These are phyloP conservation scores for Lentithecium fluviatile DNA, from an alignment of 495 filamentous ascomycete genomes.

Conservation along the genomic window DNA sequence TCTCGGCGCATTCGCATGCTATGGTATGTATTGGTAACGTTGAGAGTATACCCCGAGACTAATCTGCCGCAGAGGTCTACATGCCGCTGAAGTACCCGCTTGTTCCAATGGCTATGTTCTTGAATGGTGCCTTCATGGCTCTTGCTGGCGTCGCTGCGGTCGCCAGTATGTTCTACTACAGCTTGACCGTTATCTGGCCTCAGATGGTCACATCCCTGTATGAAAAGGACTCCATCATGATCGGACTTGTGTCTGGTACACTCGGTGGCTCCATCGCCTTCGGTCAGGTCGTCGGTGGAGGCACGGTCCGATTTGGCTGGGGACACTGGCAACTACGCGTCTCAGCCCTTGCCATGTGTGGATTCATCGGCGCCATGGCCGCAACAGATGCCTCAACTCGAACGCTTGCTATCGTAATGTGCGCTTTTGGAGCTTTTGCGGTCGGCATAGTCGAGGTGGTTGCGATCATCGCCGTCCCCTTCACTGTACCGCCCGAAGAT, in stretches of 20 bases:
- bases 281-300: constrained; percentile 17
- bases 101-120: constrained; percentile 21
- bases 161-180: constrained; percentile 28
- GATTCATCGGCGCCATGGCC: constrained; percentile 22
- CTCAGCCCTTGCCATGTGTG: constrained; percentile 10
- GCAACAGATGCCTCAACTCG: constrained; percentile 19
- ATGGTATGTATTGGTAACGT: constrained; percentile 9
- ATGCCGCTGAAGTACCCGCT: constrained; percentile 21
- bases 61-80: constrained; percentile 5
- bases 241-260: constrained; percentile 14
- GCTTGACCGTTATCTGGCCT: constrained; percentile 19
- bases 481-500: constrained; percentile 14
- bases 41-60: too few relatives aligned
- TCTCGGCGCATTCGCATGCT: constrained; percentile 11
- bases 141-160: constrained; percentile 18
- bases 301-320: constrained; percentile 6
- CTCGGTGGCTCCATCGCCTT: constrained; percentile 18
- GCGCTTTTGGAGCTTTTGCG: constrained; percentile 6
- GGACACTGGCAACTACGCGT: constrained; percentile 19
- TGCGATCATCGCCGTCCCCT: constrained; percentile 12
- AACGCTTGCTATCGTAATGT: constrained; percentile 7
- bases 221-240: constrained; percentile 3
- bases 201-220: constrained; percentile 26
- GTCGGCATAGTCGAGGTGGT: constrained; percentile 22
- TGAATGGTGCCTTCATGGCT: constrained; percentile 16